phyloP scores from a whole-genome alignment of 495 filamentous ascomycete species.

The Penicillium cinerascens region DNA sequence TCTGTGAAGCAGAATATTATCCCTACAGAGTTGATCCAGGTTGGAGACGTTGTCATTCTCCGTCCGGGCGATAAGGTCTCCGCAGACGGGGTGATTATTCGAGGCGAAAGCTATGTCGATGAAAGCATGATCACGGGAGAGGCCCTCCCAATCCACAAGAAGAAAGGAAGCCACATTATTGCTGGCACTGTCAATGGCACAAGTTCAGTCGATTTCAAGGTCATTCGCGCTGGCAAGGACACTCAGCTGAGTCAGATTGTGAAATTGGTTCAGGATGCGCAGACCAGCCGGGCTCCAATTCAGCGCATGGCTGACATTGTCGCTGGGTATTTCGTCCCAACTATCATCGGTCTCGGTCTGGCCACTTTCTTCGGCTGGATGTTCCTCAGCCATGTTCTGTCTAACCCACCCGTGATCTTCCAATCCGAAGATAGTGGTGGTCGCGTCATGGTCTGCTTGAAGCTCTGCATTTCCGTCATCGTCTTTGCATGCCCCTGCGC shows the following conservation, averaged over 20 bases:
- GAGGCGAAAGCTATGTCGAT: constrained; percentile 89
- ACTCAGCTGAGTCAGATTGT: constrained; percentile 98
- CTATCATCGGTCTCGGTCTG: constrained; percentile 78
- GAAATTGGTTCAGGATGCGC: constrained; percentile 91
- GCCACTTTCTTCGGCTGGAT: constrained; percentile 92
- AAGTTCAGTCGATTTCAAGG: constrained; percentile 86
- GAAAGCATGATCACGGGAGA: constrained; percentile 99
- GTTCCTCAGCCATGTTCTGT: constrained; percentile 81
- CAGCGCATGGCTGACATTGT: constrained; percentile 89
- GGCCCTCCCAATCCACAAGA: constrained; percentile 87
- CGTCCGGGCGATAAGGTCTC: constrained; percentile 96
- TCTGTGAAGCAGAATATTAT: constrained; percentile 73
- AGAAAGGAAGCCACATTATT: constrained; percentile 72
- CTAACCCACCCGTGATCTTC: constrained; percentile 87
- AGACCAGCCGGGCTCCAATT: constrained; percentile 91
- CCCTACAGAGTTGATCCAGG: constrained; percentile 91
- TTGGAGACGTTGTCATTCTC: constrained; percentile 89
- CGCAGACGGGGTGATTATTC: constrained; percentile 82
- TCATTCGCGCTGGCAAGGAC: constrained; percentile 88
- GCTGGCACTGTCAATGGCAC: constrained; percentile 97
- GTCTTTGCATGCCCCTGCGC: constrained; percentile 98
- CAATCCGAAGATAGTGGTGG: constrained; percentile 75
- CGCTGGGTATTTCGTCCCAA: constrained; percentile 92
- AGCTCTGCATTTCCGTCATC: constrained; percentile 97
- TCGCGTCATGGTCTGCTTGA: constrained; percentile 91